Evolutionary conservation across 2,329 filamentous ascomycete genomes (phyloP), one percentile per base, ranked within the genome.

Genomic region (Cryphonectria japonica): DNA sequence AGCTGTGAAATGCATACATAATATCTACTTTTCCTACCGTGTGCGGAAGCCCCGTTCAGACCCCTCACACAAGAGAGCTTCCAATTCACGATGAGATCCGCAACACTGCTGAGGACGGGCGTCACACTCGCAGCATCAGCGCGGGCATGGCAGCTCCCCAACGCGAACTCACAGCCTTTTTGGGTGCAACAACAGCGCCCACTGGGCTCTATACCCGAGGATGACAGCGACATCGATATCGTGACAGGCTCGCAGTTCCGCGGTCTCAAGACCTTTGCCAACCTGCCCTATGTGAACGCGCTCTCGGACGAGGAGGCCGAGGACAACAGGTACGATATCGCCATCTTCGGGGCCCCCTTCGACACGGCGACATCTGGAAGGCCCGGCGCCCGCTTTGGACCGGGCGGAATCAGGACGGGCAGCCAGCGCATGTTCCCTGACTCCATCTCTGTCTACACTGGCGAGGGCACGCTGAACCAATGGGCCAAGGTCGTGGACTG

Each of bases 261-360:
- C 52, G 91, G 91, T 54, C 87, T 93, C 67, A 87, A 86, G 65
- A 91, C 88, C 63, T 92, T 90, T 76, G 89, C 87, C 32, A 88
- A 89, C 76, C 79, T 91, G 65, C 85, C 86, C 67, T 85, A 90
- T 71, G 82, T 88, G 59, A 89, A 88, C 75, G 91, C 89, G 75
- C 82, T 91, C 26, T 83, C 86, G n/a, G 83, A 85, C 67, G 85
- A 85, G 1, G 80, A 86, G 59, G 82, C 83, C 57, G 79, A 79
- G 52, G 72, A 77, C 16, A 77, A 77, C 14, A 77, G 73, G 59
- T 91, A 89, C 75, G 89, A 91, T 76, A 89, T 91, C 70, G 85
- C 84, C 22, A 80, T 87, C 67, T 73, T 87, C 9, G 85, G 85
- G 6, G 85, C 85, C 3, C 85, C 85, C 0, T 86, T 86, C 70